phyloP scores from a whole-genome alignment of 495 filamentous ascomycete genomes.

The Penicillium soppii region DNA sequence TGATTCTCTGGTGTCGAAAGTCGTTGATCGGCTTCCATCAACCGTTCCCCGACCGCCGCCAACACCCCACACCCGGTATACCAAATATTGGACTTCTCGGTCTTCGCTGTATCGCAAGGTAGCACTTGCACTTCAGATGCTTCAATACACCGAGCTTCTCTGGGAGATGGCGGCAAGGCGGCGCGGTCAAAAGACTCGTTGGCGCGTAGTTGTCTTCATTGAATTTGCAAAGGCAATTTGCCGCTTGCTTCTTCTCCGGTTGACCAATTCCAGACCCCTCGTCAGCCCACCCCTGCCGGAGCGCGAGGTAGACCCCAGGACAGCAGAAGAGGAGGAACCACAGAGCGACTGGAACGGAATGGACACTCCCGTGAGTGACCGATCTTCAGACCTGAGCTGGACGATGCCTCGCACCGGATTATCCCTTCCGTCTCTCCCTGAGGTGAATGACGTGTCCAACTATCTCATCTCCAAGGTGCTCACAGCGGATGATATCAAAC shows the following conservation, averaged over 20 bases:
- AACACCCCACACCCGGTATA: conserved; percentile 83
- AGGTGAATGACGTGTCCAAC: conserved; percentile 71
- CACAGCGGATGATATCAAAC: conserved; percentile 94
- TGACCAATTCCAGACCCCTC: conserved; percentile 83
- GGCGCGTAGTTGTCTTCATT: conserved; percentile 85
- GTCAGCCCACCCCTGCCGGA: conserved; percentile 84
- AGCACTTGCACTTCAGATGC: conserved; percentile 78
- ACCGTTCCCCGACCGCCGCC: conserved; percentile 50
- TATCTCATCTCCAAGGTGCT: conserved; percentile 91
- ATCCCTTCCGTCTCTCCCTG: conserved; percentile 76
- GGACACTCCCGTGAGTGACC: conserved; percentile 48
- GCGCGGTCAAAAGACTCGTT: conserved; percentile 76
- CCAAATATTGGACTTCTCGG: conserved; percentile 78
- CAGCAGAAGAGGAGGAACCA: conserved; percentile 57
- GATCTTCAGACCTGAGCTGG: conserved; percentile 59
- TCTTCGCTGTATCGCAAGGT: conserved; percentile 73
- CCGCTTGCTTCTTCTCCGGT: conserved; percentile 73
- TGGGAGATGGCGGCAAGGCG: conserved; percentile 87
- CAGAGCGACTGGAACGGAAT: conserved; percentile 45
- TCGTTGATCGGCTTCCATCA: conserved; percentile 49
- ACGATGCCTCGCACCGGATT: conserved; percentile 94
- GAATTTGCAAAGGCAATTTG: conserved; percentile 88
- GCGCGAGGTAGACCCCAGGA: conserved; percentile 67
- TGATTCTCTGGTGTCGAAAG: conserved; percentile 79
- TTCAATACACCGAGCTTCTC: conserved; percentile 88